Percentiles rank a stretch among this genome's conserved stretches.
phyloP scores from a whole-genome alignment of 495 filamentous ascomycete species.

The Xylaria venustula region DNA sequence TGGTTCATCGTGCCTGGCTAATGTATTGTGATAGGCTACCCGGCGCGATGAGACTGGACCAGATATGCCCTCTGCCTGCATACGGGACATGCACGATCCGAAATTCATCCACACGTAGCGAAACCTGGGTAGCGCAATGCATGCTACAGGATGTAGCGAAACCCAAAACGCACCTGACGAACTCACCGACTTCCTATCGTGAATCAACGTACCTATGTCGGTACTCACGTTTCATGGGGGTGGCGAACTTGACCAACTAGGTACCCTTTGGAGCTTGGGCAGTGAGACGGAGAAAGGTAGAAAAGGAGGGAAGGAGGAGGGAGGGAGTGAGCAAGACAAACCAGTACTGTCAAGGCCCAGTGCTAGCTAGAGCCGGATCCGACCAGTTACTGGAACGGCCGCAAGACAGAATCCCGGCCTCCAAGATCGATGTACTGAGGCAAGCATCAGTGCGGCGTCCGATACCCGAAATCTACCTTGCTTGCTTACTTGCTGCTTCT shows the following conservation, averaged over 20 bases:
- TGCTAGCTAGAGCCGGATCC: not conserved
- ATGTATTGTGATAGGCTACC: constrained; percentile 10
- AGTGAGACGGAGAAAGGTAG: not conserved
- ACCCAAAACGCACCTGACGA: constrained; percentile 1
- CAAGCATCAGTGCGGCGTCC: constrained; percentile 8
- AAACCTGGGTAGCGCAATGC: constrained; percentile 10
- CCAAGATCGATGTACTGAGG: not conserved
- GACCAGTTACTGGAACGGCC: not conserved
- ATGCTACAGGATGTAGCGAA: not conserved
- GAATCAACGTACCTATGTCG: not conserved
- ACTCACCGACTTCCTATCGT: constrained; percentile 14
- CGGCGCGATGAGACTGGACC: constrained; percentile 9
- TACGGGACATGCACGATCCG: constrained; percentile 9
- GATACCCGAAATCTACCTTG: constrained; percentile 14
- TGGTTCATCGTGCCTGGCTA: constrained; percentile 6
- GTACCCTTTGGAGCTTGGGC: not conserved
- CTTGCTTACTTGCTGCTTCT: too few relatives aligned
- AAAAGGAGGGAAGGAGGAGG: not conserved
- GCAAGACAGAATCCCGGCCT: too few relatives aligned
- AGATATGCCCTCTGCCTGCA: constrained; percentile 2
- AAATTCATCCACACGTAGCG: constrained; percentile 2
- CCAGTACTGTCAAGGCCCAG: not conserved
- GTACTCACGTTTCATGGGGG: not conserved
- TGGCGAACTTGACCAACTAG: not conserved
- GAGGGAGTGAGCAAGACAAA: too few relatives aligned